Conservation (phyloP, 2,329 filamentous ascomycete species). For the Sphaerostilbella broomeana region DNA sequence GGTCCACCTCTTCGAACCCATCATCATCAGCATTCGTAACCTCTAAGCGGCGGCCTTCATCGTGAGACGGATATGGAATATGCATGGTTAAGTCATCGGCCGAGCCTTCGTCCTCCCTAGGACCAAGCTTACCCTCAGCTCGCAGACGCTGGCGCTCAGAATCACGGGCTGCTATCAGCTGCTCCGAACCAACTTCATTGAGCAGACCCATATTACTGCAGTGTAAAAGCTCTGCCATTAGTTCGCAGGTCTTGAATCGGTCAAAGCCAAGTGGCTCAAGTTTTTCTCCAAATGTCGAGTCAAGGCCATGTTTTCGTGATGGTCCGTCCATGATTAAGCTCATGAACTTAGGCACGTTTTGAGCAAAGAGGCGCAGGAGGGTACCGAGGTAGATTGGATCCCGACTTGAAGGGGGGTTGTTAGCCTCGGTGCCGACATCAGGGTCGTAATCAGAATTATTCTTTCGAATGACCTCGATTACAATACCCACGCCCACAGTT, state of each 20-base stretch:
- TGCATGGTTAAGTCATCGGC: constrained; percentile 58
- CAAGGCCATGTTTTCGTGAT: constrained; percentile 65
- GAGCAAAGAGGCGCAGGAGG: constrained; percentile 79
- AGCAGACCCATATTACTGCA: constrained; percentile 98
- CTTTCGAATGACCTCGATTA: constrained; percentile 97
- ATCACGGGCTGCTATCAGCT: constrained; percentile 74
- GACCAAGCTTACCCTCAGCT: constrained; percentile 62
- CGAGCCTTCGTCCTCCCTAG: constrained; percentile 34
- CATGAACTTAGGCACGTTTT: constrained; percentile 93
- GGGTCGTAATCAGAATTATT: constrained; percentile 99
- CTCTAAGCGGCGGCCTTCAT: constrained; percentile 66
- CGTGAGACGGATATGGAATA: constrained; percentile 39
- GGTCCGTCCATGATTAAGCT: constrained; percentile 73
- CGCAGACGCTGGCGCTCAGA: constrained; percentile 73
- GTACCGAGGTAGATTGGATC: constrained; percentile 96
- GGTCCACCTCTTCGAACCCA: constrained; percentile 83
- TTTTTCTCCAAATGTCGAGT: constrained; percentile 81
- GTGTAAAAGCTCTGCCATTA: constrained; percentile 95
- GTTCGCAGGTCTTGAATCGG: constrained; percentile 95
- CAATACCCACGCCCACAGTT: constrained; percentile 91
- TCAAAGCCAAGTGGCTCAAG: constrained; percentile 96
- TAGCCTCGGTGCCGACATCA: constrained; percentile 76
- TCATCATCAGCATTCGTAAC: constrained; percentile 81
- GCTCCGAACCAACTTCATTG: constrained; percentile 85
- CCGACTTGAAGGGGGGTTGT: constrained; percentile 70